Base-by-base conservation (phyloP, 2,329 filamentous ascomycete genomes). In the Colletotrichum graminicola region DNA sequence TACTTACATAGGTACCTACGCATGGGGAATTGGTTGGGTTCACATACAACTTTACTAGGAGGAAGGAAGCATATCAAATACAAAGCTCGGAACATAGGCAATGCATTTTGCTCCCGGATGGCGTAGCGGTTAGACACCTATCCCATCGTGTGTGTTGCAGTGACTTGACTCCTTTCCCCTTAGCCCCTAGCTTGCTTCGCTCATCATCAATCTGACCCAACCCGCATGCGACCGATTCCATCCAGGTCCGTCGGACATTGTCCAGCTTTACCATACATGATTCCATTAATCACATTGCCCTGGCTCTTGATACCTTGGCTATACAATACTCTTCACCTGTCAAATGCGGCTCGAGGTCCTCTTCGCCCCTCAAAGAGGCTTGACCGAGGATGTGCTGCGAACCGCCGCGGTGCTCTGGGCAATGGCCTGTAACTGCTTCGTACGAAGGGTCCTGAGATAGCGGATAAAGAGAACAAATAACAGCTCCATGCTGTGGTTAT, bases 381-480 rank as follows among this genome's bases (percentile, higher is more conserved):
- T 62, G 14, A 64, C 52, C 43, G 61, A 47, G 16, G 62, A 59
- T 29, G 59, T 39, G 11, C 61, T 47, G 26, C 66, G 55, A 55
- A 66, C 45, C 34, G 87, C 84, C 5, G 91, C 89, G 12, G 92
- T 90, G 62, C 90, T 77, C 62, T 90, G 86, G 16, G 91, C 90
- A 21, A 90, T 85, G 68, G 91, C 92, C 74, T 89, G 87, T 54
- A 97, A 84, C 79, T 92, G 91, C 75, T 92, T 87, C 55, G 90
- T 87, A 76, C 89, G 90, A 68, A 97, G 76, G 75, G 90, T 89
- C 75, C 91, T 89, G 64, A 98, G 79, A 77, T 96, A 97, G 76
- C 94, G 90, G 81, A 98, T 91, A 62, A 99, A 87, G 36, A 97
- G 84, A 73, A 98, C 86, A 79, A 98, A 98, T 55, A 94, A 80